A percentile compares a stretch with the other conserved stretches of the same genome.
These are phyloP conservation scores for Pyronema omphalodes DNA, from an alignment of 495 filamentous ascomycete species.

Conservation along the genomic window DNA sequence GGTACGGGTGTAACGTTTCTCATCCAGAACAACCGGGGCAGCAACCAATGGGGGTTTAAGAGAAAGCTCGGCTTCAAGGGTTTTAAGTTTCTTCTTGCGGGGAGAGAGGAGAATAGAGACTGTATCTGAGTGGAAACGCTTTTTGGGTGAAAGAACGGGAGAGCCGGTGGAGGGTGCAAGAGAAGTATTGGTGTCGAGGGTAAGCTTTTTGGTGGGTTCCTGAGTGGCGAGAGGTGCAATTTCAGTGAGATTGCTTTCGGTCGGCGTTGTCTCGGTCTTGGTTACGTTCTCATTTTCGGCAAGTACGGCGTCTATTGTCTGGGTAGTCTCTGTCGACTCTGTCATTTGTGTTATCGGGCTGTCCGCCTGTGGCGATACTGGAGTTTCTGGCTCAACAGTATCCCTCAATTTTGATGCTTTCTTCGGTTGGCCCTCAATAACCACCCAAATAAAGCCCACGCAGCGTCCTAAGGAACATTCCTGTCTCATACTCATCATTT, in stretches of 20 bases:
- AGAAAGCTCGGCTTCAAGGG: constrained; percentile 28
- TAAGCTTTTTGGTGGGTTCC: background rate
- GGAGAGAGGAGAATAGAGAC: constrained; percentile 35
- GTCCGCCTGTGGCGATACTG: background rate
- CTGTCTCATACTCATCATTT: constrained; percentile 92
- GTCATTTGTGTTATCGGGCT: background rate
- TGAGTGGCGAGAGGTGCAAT: too few relatives aligned
- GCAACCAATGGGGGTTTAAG: constrained; percentile 29
- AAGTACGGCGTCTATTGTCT: background rate
- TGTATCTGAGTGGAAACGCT: constrained; percentile 26
- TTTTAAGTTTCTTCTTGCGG: constrained; percentile 39
- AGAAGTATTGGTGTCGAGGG: background rate
- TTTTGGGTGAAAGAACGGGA: constrained; percentile 12
- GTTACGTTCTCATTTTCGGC: too few relatives aligned
- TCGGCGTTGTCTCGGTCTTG: too few relatives aligned
- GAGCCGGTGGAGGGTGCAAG: background rate
- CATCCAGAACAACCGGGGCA: constrained; percentile 47
- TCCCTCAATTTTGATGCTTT: constrained; percentile 5
- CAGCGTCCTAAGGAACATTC: constrained; percentile 82
- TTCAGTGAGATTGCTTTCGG: too few relatives aligned
- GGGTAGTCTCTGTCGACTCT: background rate
- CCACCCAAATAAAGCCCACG: constrained; percentile 88
- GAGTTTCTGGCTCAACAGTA: background rate
- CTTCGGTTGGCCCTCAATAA: constrained; percentile 39
- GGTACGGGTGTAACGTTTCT: constrained; percentile 56